Conservation (phyloP, 192 early-diverging fungal genomes). For the Martensiomyces pterosporus region DNA sequence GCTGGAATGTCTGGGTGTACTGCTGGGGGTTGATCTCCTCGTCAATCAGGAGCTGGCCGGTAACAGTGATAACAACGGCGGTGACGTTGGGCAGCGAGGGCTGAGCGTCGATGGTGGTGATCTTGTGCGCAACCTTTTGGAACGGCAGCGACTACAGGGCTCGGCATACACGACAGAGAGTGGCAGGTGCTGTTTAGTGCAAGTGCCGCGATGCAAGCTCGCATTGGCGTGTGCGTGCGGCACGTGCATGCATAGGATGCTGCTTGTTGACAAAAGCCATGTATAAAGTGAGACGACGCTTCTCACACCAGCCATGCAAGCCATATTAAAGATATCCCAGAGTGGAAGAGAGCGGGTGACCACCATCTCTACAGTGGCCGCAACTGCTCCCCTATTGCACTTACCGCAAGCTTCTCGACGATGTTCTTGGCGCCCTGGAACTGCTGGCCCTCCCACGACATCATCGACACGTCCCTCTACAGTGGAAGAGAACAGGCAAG, state of each 20-base stretch:
- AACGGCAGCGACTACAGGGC: conserved; percentile 64
- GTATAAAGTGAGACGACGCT: too few species aligned
- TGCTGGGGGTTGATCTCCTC: conserved; percentile 75
- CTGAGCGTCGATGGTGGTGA: conserved; percentile 81
- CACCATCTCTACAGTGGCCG: too few species aligned
- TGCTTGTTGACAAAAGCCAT: too few species aligned
- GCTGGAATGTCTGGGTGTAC: conserved; percentile 85
- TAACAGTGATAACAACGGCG: conserved; percentile 76
- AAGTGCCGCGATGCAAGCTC: too few species aligned
- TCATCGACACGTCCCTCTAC: conserved; percentile 75
- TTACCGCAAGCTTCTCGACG: conserved; percentile 71
- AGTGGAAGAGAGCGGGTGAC: too few species aligned
- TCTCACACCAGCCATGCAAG: too few species aligned
- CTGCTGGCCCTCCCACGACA: conserved; percentile 79
- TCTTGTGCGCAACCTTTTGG: conserved; percentile 63
- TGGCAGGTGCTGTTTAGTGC: conserved; percentile 35
- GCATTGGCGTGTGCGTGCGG: too few species aligned
- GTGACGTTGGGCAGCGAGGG: conserved; percentile 57
- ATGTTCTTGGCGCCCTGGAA: conserved; percentile 60
- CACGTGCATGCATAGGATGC: too few species aligned
- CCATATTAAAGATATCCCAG: too few species aligned
- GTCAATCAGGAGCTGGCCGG: conserved; percentile 85
- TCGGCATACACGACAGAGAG: too few species aligned
- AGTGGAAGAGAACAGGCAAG: conserved; percentile 1
- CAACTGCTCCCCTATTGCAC: too few species aligned